Evolutionary conservation across 2,329 filamentous ascomycete species (phyloP).

Genomic region (Cladophialophora yegresii): DNA sequence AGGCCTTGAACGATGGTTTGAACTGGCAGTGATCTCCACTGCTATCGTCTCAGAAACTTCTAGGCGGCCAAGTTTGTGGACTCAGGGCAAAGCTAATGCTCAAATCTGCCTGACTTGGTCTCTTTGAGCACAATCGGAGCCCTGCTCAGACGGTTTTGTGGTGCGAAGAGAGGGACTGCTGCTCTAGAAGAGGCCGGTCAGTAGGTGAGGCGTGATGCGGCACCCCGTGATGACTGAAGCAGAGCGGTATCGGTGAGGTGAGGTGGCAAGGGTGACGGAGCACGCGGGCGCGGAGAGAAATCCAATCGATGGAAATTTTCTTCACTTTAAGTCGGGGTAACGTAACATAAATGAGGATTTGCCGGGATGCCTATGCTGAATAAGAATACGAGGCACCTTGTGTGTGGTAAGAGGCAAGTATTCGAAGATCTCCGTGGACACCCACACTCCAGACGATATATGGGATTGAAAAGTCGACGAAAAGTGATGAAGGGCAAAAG

Average conservation of each 20-base stretch:
- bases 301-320: neutral
- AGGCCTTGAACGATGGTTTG: slow-evolving; percentile 12
- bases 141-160: slow-evolving; percentile 2
- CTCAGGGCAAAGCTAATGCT: slow-evolving; percentile 8
- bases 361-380: slow-evolving; percentile 2
- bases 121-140: neutral
- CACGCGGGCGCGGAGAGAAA: neutral
- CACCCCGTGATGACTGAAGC: neutral
- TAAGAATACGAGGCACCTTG: neutral
- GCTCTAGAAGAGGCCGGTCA: neutral
- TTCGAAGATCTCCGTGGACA: neutral
- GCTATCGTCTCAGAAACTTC: slow-evolving; percentile 20
- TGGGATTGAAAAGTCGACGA: neutral
- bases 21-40: slow-evolving; percentile 26
- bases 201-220: neutral
- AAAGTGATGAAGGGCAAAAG: neutral
- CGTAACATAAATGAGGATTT: slow-evolving; percentile 7
- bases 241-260: neutral
- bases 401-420: slow-evolving; percentile 10
- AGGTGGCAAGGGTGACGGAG: slow-evolving; percentile 14
- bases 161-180: neutral
- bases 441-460: neutral
- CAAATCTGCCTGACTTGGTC: neutral
- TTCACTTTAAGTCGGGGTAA: slow-evolving; percentile 5
- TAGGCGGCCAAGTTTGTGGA: slow-evolving; percentile 6